Conservation (phyloP, 441 rosid genomes). For the Pelargonium fulgidum region DNA sequence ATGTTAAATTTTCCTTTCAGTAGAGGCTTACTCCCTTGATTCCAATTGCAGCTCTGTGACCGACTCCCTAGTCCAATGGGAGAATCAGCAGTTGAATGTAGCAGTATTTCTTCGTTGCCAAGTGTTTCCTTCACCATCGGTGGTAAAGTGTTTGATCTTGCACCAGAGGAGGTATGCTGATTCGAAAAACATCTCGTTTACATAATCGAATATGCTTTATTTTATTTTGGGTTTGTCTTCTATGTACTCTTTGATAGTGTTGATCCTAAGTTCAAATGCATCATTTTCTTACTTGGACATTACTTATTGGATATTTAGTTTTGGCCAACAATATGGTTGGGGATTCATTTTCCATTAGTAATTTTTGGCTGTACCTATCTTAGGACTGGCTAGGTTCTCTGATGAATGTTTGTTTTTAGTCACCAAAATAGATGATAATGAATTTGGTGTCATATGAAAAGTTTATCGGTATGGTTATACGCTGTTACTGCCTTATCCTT, state of each 20-base stretch:
- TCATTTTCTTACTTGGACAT: too few species aligned
- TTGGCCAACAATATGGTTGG: too few species aligned
- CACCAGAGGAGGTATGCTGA: slow-evolving; percentile 53
- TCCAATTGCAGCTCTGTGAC: slow-evolving; percentile 56
- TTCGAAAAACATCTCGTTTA: not conserved
- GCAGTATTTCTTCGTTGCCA: slow-evolving; percentile 32
- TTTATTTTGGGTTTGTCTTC: not conserved
- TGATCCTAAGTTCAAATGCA: not conserved
- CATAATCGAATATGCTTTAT: slow-evolving; percentile 29
- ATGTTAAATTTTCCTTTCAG: slow-evolving; percentile 14
- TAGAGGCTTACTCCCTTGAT: slow-evolving; percentile 17
- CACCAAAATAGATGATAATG: too few species aligned
- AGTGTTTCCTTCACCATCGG: slow-evolving; percentile 54
- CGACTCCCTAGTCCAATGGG: slow-evolving; percentile 69
- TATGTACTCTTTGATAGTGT: not conserved
- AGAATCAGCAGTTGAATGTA: slow-evolving; percentile 50
- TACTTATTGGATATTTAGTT: too few species aligned
- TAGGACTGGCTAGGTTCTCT: too few species aligned
- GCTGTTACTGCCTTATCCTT: too few species aligned
- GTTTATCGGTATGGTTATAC: too few species aligned
- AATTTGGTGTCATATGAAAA: too few species aligned
- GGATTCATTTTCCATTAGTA: too few species aligned
- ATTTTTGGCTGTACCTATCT: too few species aligned
- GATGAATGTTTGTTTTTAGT: too few species aligned
- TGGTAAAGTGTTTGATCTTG: slow-evolving; percentile 46